Percentiles rank a stretch among this genome's conserved stretches.
phyloP scores from a whole-genome alignment of 73 alveolate genomes.

The Tetrahymena malaccensis region DNA sequence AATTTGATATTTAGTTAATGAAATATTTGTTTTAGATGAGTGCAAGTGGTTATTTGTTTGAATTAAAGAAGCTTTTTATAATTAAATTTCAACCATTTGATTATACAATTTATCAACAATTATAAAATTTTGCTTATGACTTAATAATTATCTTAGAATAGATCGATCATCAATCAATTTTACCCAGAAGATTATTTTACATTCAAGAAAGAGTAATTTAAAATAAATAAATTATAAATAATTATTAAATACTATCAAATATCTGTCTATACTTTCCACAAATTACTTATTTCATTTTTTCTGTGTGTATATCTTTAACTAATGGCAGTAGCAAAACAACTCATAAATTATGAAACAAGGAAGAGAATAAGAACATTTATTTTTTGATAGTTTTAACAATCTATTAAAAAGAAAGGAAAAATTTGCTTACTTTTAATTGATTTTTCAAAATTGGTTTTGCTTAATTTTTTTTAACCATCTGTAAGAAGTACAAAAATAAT shows the following conservation, averaged over 20 bases:
- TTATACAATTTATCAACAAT: background rate
- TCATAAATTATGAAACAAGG: background rate
- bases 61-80: too few relatives aligned
- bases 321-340: background rate
- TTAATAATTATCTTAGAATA: too few relatives aligned
- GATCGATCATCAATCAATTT: too few relatives aligned
- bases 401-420: too few relatives aligned
- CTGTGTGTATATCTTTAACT: too few relatives aligned
- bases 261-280: background rate
- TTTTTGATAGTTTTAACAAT: background rate
- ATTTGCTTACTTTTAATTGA: background rate
- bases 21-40: too few relatives aligned
- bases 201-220: background rate
- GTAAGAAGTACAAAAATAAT: background rate
- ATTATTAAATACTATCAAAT: background rate
- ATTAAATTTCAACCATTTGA: background rate
- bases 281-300: too few relatives aligned
- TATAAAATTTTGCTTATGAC: too few relatives aligned
- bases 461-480: too few relatives aligned
- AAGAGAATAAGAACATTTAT: background rate
- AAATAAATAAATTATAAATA: too few relatives aligned
- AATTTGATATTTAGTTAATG: background rate
- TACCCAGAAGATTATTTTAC: background rate
- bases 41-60: background rate
- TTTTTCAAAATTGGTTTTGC: background rate